Evolutionary conservation across 1,284 basidiomycete genomes (phyloP), one percentile per base, ranked within the genome.

Genomic region (Tetrapyrgos nigripes): DNA sequence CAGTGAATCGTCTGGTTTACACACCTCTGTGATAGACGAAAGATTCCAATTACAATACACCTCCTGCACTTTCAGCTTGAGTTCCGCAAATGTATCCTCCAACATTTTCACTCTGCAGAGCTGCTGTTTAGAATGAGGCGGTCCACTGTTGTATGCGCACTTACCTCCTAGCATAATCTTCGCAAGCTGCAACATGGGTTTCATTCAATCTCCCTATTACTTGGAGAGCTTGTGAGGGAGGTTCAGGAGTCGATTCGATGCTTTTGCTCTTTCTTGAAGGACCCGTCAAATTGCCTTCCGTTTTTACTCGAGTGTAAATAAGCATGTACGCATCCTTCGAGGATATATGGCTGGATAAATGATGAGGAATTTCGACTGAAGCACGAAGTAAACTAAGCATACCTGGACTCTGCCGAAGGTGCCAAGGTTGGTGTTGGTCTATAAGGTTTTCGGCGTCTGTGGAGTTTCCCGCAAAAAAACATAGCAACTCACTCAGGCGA

Each of bases 281-380:
- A n/a, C n/a, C n/a, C n/a, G n/a, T n/a, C n/a, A 28, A 52, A 45
- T 21, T 19, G 44, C 26, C 33, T 37, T 43, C 24, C 31, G 27
- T 24, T 47, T 29, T 21, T 11, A 51, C 50, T 29, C 27, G 47
- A 43, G 85, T 83, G 73, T 97, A 97, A 52, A 97, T 88, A 37
- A 97, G 82, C 94, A 97, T 96, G 74, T 97, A 97, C 24, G 93
- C 93, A 65, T 96, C 93, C 71, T 85, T 90, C 1, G 93, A 95
- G 1, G 83, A 79, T 59, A 87, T 77, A 24, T 67, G 52, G 63
- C 73, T 69, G 50, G 6, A 33, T 23, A 24, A 31, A 27, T 27
- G 8, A 24, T 45, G 13, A 51, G 24, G 1, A 27, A 21, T 43
- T 9, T 29, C 10, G 24, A 19, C 19, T 4, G 28, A 53, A 46